Conservation (phyloP, 345 rosid species). For the Moringa oleifera region DNA sequence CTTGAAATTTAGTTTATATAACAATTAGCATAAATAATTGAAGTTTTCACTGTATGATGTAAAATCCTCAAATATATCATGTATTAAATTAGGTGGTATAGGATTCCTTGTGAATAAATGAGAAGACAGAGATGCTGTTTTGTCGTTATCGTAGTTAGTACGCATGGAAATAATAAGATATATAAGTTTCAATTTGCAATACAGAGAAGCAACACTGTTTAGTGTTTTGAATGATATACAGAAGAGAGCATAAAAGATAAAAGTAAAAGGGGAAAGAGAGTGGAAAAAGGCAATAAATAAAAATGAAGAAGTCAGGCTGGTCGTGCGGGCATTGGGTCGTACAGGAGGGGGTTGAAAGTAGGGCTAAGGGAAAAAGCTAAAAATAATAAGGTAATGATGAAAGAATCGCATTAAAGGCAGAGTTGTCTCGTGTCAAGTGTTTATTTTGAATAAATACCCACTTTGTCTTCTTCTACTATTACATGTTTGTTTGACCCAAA, state of each 20-base stretch:
- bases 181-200: too few species aligned
- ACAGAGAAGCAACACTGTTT: neutral
- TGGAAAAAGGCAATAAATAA: neutral
- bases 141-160: neutral
- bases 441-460: neutral
- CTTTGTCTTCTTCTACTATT: slow-evolving; percentile 13
- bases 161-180: neutral
- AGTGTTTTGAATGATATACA: neutral
- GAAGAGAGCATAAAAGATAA: too few species aligned
- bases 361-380: slow-evolving; percentile 9
- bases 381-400: slow-evolving; percentile 59
- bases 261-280: neutral
- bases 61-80: too few species aligned
- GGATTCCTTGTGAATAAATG: neutral
- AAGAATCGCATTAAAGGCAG: slow-evolving; percentile 23
- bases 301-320: neutral
- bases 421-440: neutral
- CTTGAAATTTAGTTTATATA: too few species aligned
- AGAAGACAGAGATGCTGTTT: neutral
- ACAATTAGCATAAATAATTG: too few species aligned
- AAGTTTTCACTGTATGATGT: too few species aligned
- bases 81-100: too few species aligned
- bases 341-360: neutral
- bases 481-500: slow-evolving; percentile 1
- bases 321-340: neutral